These are phyloP conservation scores for Fusarium sp. DNA, from an alignment of 2,329 filamentous ascomycete species.

Conservation along the genomic window DNA sequence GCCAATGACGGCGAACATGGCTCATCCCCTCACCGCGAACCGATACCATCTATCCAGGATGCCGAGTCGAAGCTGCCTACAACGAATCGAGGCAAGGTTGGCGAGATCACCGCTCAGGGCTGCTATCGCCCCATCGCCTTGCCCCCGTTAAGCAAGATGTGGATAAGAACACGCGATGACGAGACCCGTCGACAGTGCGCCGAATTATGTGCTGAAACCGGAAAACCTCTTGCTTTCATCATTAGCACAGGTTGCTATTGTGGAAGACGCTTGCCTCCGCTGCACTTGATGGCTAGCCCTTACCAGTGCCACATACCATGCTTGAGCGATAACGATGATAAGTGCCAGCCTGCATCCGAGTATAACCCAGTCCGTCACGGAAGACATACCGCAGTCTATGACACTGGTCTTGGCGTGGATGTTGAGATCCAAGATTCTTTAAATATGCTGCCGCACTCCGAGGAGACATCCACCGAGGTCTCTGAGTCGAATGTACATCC, in stretches of 20 bases:
- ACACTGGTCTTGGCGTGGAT: neutral
- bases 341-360: neutral
- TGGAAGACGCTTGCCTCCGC: neutral
- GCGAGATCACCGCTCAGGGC: neutral
- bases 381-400: neutral
- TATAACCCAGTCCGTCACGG: neutral
- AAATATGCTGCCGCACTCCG: neutral
- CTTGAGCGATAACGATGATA: neutral
- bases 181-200: neutral
- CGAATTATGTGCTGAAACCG: neutral
- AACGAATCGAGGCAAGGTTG: neutral
- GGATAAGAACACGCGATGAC: accelerated
- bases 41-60: neutral
- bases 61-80: neutral
- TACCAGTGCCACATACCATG: neutral
- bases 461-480: accelerated
- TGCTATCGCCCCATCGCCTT: neutral
- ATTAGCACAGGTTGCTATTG: neutral
- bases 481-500: neutral
- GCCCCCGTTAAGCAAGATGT: neutral
- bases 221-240: neutral
- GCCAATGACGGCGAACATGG: neutral
- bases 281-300: neutral
- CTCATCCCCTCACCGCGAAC: neutral
- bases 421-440: accelerated